Percentiles rank a stretch among this genome's conserved stretches.
Conservation (phyloP, 768 basidiomycete species). For the Naematelia aurantialba region DNA sequence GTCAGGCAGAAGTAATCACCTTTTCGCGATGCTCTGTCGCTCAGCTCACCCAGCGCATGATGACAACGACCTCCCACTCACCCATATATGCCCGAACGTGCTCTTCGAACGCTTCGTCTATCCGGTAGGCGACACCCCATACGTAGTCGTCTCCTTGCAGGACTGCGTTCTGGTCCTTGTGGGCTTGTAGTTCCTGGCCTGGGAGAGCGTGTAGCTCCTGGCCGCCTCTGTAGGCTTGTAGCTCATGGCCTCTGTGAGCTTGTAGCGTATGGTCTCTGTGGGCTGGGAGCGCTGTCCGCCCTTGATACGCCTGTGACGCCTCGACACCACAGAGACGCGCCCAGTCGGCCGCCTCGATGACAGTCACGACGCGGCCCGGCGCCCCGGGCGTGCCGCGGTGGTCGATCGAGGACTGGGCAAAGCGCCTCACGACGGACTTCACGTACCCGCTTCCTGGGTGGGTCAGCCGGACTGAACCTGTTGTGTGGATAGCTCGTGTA, state of each 20-base stretch:
- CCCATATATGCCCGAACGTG: slow-evolving; percentile 83
- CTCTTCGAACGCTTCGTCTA: slow-evolving; percentile 68
- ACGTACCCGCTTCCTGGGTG: slow-evolving; percentile 62
- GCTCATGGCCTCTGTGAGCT: too few species aligned
- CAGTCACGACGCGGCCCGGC: slow-evolving; percentile 84
- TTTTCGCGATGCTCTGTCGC: slow-evolving; percentile 11
- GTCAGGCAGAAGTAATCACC: too few species aligned
- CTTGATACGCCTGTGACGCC: not conserved
- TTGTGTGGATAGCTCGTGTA: slow-evolving; percentile 2
- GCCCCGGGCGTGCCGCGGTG: slow-evolving; percentile 85
- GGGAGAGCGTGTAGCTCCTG: too few species aligned
- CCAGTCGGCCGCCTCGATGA: slow-evolving; percentile 87
- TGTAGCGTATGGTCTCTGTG: too few species aligned
- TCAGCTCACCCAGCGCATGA: not conserved
- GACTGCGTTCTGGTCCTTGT: too few species aligned
- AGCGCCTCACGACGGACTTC: slow-evolving; percentile 84
- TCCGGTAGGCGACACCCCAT: slow-evolving; percentile 88
- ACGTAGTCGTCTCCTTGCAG: slow-evolving; percentile 58
- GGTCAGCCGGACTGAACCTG: not conserved
- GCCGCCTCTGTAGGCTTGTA: too few species aligned
- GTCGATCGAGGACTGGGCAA: slow-evolving; percentile 87
- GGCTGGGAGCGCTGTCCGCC: too few species aligned
- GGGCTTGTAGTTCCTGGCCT: too few species aligned
- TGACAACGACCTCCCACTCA: slow-evolving; percentile 51
- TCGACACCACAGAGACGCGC: slow-evolving; percentile 59